Evolutionary conservation across 2,329 filamentous ascomycete species (phyloP), one percentile per base, ranked within the genome.

Genomic region (Byssoonygena ceratinophila): DNA sequence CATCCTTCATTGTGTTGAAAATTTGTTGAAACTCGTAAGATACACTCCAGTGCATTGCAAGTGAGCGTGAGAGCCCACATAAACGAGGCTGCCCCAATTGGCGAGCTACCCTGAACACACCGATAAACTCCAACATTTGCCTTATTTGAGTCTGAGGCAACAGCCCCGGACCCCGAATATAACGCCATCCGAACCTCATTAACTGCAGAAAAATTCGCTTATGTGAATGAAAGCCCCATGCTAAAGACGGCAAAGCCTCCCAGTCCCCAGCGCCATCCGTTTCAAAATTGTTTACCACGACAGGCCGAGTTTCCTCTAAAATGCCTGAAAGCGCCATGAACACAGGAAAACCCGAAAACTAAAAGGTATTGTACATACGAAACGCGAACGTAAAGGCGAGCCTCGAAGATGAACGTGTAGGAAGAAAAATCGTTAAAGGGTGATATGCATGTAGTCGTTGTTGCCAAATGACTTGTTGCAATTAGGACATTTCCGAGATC

Each of bases 401-500:
- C 8, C 18, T 37, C 22, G 18, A n/a, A 11, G 25, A 9, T 27
- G 22, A 41, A 31, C 18, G 14, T 22, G 45, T n/a, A 18, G 14
- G 4, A 31, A 40, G 31, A 22, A 40, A 4, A 52, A 39, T 37
- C 27, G 34, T 55, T 63, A 72, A 47, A 75, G 67, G 47, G 72
- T 75, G 58, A 76, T 71, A 55, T 71, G 71, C 87, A 96, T 94
- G 56, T 88, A 82, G 66, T 98, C 92, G 69, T 85, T 85, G 66
- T 82, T 85, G 63, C 94, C 91, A 66, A 98, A 98, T 3, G 87
- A 82, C 69, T 85, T 86, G 62, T 85, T 88, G 75, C 94, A 98
- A 61, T 87, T 91, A 2, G 92, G 92, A 64, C 92, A 98, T 69
- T 97, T 97, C 59, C 92, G 81, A 72, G 91, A 90, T 32, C 92